phyloP scores from a whole-genome alignment of 2,329 filamentous ascomycete species.

The Clarireedia hainanense region DNA sequence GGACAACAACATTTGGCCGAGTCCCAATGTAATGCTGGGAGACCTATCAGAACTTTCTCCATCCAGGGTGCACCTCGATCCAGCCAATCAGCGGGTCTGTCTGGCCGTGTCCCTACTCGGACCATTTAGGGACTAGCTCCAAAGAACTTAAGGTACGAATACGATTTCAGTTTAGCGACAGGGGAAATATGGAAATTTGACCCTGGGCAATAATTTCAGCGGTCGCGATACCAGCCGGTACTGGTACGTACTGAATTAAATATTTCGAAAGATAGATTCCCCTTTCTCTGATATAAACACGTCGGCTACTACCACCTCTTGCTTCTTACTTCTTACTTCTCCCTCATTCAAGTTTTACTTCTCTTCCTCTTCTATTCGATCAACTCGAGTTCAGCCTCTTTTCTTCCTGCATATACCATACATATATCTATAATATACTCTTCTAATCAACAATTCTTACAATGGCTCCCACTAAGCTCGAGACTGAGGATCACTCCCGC shows the following conservation, averaged over 20 bases:
- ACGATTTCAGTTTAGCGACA: neutral
- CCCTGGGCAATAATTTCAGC: conserved; percentile 3
- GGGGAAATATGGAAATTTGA: neutral
- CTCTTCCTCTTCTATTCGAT: conserved; percentile 4
- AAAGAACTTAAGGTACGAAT: conserved; percentile 3
- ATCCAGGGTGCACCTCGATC: neutral
- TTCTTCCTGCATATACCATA: neutral
- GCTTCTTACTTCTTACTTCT: neutral
- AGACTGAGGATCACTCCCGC: conserved; percentile 65
- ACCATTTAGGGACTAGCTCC: neutral
- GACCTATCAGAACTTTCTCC: neutral
- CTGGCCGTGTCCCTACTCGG: neutral
- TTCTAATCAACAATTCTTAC: conserved; percentile 2
- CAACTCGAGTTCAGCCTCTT: conserved; percentile 10
- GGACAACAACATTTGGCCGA: too few relatives aligned
- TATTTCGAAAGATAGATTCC: conserved; percentile 4
- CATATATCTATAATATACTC: neutral
- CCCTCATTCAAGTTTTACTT: neutral
- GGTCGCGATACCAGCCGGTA: neutral
- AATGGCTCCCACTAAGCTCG: conserved; percentile 9
- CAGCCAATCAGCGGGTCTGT: neutral
- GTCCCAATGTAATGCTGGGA: neutral
- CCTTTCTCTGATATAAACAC: neutral
- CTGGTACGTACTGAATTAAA: neutral
- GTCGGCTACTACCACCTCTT: neutral